These are phyloP conservation scores for Syncephalastrum sp. DNA, from an alignment of 371 early-diverging fungal species.

Conservation along the genomic window DNA sequence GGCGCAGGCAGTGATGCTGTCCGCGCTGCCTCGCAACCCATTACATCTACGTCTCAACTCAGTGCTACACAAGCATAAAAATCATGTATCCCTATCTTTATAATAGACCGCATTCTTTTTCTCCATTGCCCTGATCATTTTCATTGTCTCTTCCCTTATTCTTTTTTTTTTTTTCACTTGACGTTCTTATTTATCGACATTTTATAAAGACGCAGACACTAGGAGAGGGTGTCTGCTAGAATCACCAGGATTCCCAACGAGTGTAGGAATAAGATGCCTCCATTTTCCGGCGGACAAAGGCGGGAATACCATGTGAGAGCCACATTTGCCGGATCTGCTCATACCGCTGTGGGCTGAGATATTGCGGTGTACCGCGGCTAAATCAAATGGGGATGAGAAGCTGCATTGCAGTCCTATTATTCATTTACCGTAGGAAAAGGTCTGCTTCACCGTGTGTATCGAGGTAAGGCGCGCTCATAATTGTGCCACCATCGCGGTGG, in stretches of 20 bases:
- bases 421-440: slow-evolving; percentile 27
- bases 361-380: slow-evolving; percentile 87
- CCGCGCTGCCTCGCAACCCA: neutral
- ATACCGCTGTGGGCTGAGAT: slow-evolving; percentile 80
- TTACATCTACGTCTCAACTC: no score
- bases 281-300: slow-evolving; percentile 85
- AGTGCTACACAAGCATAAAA: no score
- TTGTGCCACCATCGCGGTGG: slow-evolving; percentile 81
- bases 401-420: neutral
- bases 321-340: slow-evolving; percentile 86
- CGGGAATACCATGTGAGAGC: slow-evolving; percentile 83
- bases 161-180: neutral
- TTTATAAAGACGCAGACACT: slow-evolving; percentile 4
- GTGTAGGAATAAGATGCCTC: slow-evolving; percentile 52
- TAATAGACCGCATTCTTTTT: no score
- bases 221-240: neutral
- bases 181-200: neutral
- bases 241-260: slow-evolving; percentile 40
- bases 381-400: neutral
- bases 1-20: neutral
- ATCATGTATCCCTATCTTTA: no score
- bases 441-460: slow-evolving; percentile 93
- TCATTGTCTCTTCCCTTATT: neutral
- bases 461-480: slow-evolving; percentile 90
- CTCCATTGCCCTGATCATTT: neutral